Evolutionary conservation across 352 stramenopile species (phyloP), one percentile per base, ranked within the genome.

Genomic region (Phytophthora lateralis): DNA sequence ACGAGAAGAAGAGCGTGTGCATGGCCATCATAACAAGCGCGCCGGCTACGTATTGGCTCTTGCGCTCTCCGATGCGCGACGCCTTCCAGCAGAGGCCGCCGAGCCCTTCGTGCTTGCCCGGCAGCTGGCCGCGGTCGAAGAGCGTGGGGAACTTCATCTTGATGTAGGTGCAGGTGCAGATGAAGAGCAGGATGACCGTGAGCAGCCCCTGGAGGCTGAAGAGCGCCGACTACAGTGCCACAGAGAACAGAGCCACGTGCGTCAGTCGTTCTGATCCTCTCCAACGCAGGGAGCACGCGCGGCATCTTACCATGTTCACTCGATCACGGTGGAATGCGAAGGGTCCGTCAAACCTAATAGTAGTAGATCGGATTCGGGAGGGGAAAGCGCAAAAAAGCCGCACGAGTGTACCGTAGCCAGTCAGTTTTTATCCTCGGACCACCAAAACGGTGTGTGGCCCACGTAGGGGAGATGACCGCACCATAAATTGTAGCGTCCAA

Each of bases 131-230:
- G 27, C 79, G 85, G 72, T 98, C 96, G 73, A 99, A 99, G 53
- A 98, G 96, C 39, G 85, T 93, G 18, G 96, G 94, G 69, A 97
- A 90, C 63, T 98, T 95, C 71, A 97, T 96, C 64, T 96, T 91
- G 35, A 98, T 83, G 83, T 98, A 99, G 10, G 96, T 97, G 75
- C 93, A 98, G 32, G 93, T 98, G 79, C 96, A 99, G 78, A 99
- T 98, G 70, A 99, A 91, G 42, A 99, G 87, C 51, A 99, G 68
- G 41, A 99, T 79, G 35, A 99, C 93, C 15, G 96, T 98, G 38
- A 99, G 87, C 43, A 99, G 78, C 29, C 94, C 97, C 46, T 96
- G 92, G 65, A 99, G 97, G 59, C 97, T 97, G 70, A 99, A 99
- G 32, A 99, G 93, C 18, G 96, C 97, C 32, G 94, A 98, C 96